Evolutionary conservation across 768 basidiomycete species (phyloP).

Genomic region (Auricularia cornea): DNA sequence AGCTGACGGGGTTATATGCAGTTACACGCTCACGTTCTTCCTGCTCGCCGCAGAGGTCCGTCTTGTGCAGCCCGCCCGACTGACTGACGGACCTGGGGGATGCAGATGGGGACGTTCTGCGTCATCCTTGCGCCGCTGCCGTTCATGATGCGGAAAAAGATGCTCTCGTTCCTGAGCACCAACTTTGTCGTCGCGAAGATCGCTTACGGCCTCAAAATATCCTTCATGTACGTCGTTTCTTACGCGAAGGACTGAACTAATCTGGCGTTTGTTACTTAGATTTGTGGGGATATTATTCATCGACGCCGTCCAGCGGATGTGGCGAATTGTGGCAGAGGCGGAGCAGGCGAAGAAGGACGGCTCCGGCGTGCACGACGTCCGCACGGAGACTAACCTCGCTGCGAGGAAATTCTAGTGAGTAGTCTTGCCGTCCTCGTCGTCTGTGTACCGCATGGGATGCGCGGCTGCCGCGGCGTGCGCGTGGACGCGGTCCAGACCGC

Average conservation of each 20-base stretch:
- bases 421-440: neutral
- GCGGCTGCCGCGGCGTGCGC: too few relatives aligned
- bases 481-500: too few relatives aligned
- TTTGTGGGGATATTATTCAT: constrained; percentile 83
- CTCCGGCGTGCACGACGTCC: constrained; percentile 44
- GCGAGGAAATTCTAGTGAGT: constrained; percentile 90
- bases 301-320: constrained; percentile 91
- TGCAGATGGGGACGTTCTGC: constrained; percentile 75
- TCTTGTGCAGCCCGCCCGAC: neutral
- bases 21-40: constrained; percentile 73
- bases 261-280: constrained; percentile 20
- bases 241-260: too few relatives aligned
- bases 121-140: constrained; percentile 81
- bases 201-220: constrained; percentile 87
- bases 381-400: constrained; percentile 80
- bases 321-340: constrained; percentile 63
- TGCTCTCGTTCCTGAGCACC: constrained; percentile 67
- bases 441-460: too few relatives aligned
- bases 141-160: constrained; percentile 53
- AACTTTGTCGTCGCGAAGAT: constrained; percentile 70
- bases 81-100: neutral
- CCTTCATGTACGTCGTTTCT: constrained; percentile 66
- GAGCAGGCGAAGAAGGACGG: constrained; percentile 55
- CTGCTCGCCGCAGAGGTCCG: constrained; percentile 67
- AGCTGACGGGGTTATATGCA: constrained; percentile 20